These are phyloP conservation scores for Punica granatum DNA, from an alignment of 345 rosid species.

Conservation along the genomic window DNA sequence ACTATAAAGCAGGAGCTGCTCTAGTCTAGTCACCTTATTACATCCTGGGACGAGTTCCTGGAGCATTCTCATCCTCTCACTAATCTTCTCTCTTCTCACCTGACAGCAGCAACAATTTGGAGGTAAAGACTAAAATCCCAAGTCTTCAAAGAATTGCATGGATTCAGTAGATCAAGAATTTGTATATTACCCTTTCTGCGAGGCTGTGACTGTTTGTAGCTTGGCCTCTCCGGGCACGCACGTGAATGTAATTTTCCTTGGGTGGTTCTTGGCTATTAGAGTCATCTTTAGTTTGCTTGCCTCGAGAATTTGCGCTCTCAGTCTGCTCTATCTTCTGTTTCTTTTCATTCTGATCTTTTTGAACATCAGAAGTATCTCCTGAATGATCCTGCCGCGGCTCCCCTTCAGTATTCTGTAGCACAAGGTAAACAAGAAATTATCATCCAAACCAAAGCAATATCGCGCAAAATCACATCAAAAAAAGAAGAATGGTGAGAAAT, in stretches of 20 bases:
- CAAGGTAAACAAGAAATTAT: slow-evolving; percentile 8
- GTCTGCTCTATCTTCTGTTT: slow-evolving; percentile 46
- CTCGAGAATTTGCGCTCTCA: slow-evolving; percentile 30
- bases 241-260: slow-evolving; percentile 77
- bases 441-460: not conserved
- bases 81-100: slow-evolving; percentile 97
- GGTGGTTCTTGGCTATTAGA: slow-evolving; percentile 59
- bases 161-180: not conserved
- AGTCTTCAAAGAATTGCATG: not conserved
- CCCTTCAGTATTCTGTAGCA: slow-evolving; percentile 41
- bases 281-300: slow-evolving; percentile 54
- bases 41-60: slow-evolving; percentile 99
- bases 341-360: slow-evolving; percentile 50
- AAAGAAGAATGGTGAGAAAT: not conserved
- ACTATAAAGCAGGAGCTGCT: not conserved
- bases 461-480: not conserved
- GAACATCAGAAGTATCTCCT: slow-evolving; percentile 27
- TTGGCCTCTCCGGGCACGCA: slow-evolving; percentile 94
- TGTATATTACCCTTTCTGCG: slow-evolving; percentile 77
- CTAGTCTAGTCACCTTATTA: slow-evolving; percentile 56
- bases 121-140: slow-evolving; percentile 1
- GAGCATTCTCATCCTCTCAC: slow-evolving; percentile 92
- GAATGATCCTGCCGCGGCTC: slow-evolving; percentile 41
- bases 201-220: slow-evolving; percentile 98
- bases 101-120: slow-evolving; percentile 18